Conservation (phyloP, 2,329 filamentous ascomycete species). For the Neofusicoccum ribis region DNA sequence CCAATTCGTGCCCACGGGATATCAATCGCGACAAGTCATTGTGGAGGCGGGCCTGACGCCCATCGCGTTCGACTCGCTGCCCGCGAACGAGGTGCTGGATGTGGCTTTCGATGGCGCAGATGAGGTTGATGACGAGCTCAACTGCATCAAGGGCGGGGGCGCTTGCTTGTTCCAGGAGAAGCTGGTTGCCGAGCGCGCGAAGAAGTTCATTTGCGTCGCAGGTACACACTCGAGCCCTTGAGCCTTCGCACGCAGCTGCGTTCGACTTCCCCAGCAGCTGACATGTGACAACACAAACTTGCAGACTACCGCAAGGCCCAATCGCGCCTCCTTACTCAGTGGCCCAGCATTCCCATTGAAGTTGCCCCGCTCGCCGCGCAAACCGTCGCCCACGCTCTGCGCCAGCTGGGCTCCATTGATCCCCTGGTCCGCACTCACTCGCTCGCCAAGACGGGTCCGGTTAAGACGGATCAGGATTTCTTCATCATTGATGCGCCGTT, state of each 20-base stretch:
- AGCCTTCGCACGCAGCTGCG: background rate
- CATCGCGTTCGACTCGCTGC: conserved; percentile 74
- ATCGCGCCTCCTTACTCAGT: conserved; percentile 68
- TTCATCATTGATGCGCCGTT: conserved; percentile 94
- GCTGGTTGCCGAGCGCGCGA: conserved; percentile 80
- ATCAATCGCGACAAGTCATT: conserved; percentile 86
- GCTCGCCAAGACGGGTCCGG: conserved; percentile 76
- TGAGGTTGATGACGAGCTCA: conserved; percentile 91
- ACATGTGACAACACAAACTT: background rate
- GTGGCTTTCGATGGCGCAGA: conserved; percentile 96
- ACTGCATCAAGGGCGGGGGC: conserved; percentile 96
- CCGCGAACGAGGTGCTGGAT: conserved; percentile 67
- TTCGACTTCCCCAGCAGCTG: background rate
- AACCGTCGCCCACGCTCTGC: conserved; percentile 72
- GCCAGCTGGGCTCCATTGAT: conserved; percentile 68
- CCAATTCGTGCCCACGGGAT: conserved; percentile 89
- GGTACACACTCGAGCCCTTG: conserved; percentile 49
- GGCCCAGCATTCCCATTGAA: conserved; percentile 89
- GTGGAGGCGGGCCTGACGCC: conserved; percentile 74
- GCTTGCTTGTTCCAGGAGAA: conserved; percentile 99
- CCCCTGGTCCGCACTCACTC: conserved; percentile 72
- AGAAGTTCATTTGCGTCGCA: conserved; percentile 84
- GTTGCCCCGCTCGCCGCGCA: conserved; percentile 82
- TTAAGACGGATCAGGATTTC: conserved; percentile 83
- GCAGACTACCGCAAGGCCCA: conserved; percentile 89